Base-by-base conservation (phyloP, 106 monocot species). In the Amphibolis antarctica region DNA sequence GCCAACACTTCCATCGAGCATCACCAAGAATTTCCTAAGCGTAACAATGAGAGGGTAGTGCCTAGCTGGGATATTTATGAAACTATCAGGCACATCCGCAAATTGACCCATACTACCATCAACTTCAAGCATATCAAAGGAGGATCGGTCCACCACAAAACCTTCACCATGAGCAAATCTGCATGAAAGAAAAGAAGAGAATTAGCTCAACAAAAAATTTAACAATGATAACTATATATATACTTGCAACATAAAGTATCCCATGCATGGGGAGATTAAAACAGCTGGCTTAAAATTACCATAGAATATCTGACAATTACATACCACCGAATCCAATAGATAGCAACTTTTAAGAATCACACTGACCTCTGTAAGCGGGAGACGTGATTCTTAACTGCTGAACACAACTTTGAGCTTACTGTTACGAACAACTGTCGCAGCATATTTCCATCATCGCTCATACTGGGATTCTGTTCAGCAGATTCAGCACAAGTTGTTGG, bases 1-100 rank as follows among this genome's bases (percentile, higher is more conserved):
- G 6, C 22, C 62, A 5, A 66, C 29, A 13, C 76, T 88, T 51
- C 84, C 84, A 75, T 88, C 88, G 43, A 88, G 79, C 81, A 88
- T 84, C 71, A 77, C 59, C 52, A 88, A 42, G 53, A 88, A 84
- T 42, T 88, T 84, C 31, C 42, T 19, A 46, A 84, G 84, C 17
- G 84, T 84, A 5, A 81, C 75, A 5, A 82, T 53, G 12, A 88
- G 66, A 6, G 88, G 88, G 49, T 68, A 88, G 24, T 84, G 71
- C 1, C 59, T 46, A 0, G 11, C 12, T n/a, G 53, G 53, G 21
- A 88, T 25, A 60, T 55, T 42, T 31, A 7, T 1, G 44, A 88
- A 88, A n/a, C 25, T 63, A 49, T 84, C 79, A 21, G 88, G 84
- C 24, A 88, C 65, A 55, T 81, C 81, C 7, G 28, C 12, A 44